A percentile compares a stretch with the other conserved stretches of the same genome.
Conservation (phyloP, 2,329 filamentous ascomycete genomes). For the Aspergillus thermomutatus region DNA sequence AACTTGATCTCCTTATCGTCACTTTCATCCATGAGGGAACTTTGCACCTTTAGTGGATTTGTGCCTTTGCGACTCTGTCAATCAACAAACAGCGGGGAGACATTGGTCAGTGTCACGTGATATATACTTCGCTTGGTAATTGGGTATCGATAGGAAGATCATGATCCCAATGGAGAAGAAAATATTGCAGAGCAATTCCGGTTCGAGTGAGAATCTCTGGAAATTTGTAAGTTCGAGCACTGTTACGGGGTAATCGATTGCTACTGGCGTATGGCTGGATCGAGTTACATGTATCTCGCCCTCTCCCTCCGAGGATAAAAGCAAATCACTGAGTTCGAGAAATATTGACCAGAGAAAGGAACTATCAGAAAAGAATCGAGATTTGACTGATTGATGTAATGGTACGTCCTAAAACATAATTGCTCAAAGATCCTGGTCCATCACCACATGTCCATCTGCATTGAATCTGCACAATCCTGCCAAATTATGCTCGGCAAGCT, state of each 20-base stretch:
- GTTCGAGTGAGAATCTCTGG: background rate
- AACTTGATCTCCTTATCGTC: slow-evolving; percentile 46
- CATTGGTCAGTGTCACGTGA: background rate
- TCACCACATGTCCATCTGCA: background rate
- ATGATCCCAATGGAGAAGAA: background rate
- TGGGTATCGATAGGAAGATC: background rate
- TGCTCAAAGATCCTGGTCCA: slow-evolving; percentile 15
- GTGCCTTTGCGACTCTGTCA: slow-evolving; percentile 3
- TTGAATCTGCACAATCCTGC: slow-evolving; percentile 13
- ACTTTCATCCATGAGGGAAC: slow-evolving; percentile 40
- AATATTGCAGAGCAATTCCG: background rate
- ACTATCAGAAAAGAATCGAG: no score
- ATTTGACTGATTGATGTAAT: background rate
- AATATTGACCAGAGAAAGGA: background rate
- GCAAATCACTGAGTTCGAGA: background rate
- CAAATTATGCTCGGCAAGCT: slow-evolving; percentile 37
- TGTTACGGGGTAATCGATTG: background rate
- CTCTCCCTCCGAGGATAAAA: background rate
- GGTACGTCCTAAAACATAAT: background rate
- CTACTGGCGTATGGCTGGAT: background rate
- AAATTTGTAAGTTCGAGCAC: background rate
- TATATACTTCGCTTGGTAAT: background rate
- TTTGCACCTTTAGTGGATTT: slow-evolving; percentile 1
- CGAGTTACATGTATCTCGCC: background rate
- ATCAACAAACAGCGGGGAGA: slow-evolving; percentile 16